Evolutionary conservation across 768 basidiomycete species (phyloP).

Genomic region (Rhodotorula paludigena): DNA sequence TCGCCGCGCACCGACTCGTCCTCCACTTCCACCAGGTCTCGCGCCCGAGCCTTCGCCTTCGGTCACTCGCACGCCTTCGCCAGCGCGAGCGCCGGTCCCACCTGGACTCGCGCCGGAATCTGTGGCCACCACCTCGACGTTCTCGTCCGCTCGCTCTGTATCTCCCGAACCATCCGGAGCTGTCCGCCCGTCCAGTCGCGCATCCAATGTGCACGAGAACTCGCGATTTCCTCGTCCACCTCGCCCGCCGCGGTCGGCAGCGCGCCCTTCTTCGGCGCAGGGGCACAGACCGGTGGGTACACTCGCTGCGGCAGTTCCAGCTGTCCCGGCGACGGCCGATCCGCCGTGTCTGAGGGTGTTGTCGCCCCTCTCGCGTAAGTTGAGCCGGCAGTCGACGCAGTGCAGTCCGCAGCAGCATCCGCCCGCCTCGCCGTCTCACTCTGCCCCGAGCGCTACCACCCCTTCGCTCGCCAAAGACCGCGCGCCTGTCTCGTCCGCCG

Average conservation of each 20-base stretch:
- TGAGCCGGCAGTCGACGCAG: too few species aligned
- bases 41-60: neutral
- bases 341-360: too few species aligned
- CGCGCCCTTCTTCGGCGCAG: neutral
- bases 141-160: neutral
- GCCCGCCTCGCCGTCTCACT: neutral
- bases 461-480: neutral
- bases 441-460: neutral
- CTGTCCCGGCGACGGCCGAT: too few species aligned
- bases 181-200: neutral
- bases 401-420: too few species aligned
- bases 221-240: neutral
- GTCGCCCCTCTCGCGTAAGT: too few species aligned
- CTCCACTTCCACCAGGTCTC: neutral
- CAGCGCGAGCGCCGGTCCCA: too few species aligned
- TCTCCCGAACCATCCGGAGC: too few species aligned
- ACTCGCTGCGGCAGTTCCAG: too few species aligned
- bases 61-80: too few species aligned
- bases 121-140: neutral
- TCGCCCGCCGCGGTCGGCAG: neutral
- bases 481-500: slow-evolving; percentile 8
- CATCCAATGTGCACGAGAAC: neutral
- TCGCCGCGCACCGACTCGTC: neutral
- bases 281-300: too few species aligned
- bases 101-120: too few species aligned